Base-by-base conservation (phyloP, 805 yeast genomes). In the Metschnikowia vanudenii region DNA sequence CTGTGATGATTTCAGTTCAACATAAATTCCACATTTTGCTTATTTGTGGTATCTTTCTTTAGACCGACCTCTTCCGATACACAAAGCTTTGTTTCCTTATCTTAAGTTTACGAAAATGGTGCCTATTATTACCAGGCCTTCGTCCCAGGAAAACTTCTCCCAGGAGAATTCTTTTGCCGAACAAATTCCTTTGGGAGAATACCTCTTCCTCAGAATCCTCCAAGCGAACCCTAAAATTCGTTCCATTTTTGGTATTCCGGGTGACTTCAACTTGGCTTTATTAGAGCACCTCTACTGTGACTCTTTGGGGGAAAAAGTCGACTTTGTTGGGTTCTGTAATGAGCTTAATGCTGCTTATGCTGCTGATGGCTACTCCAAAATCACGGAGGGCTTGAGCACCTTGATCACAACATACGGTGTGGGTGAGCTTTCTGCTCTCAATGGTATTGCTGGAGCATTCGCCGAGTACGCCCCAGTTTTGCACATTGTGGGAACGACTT, bases 271-370 rank as follows among this genome's bases (percentile, higher is more conserved):
- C 62, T 65, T 85, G 52, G 74, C 76, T 5, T 67, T 88, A 19
- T 68, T 88, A 56, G 96, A 88, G 62, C 80, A 84, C 58, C 61
- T 85, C 38, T 83, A 86, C 58, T 66, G 77, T 8, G 62, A 61
- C 6, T 49, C 63, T 7, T 56, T 68, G n/a, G 43, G 74, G 67
- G 74, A 32, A 60, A 71, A 70, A 9, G 62, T 68, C 7, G 85
- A 55, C 67, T 89, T 95, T 88, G 73, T 87, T 39, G 96, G 96
- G 19, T 80, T 82, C 50, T 88, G 96, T 69, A 90, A 90, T 60
- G 97, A 90, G 68, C 74, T 90, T 53, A 91, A 90, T 60, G 84
- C 94, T 3, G 94, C 95, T 8, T 90, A 91, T 62, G 82, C 94
- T 5, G 91, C 92, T 7, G 97, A 91, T 63, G 97, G 97, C 4